These are phyloP conservation scores for Kickxella alabastrina DNA, from an alignment of 192 early-diverging fungal species.

Conservation along the genomic window DNA sequence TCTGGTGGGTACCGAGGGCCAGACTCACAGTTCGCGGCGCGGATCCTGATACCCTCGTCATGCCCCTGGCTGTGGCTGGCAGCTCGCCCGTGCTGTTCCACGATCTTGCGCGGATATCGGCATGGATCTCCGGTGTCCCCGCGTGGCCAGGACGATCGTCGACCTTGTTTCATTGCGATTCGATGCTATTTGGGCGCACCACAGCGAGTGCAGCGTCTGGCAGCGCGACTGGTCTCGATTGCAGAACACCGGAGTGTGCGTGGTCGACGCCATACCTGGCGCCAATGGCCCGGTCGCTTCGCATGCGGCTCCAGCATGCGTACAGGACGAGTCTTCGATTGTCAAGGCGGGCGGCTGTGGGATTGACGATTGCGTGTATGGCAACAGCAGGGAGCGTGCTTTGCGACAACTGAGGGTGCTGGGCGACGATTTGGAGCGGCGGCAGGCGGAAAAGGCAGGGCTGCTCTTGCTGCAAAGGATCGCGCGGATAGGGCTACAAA, in stretches of 20 bases:
- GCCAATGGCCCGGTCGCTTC: too few relatives aligned
- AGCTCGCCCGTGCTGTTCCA: slow-evolving; percentile 21
- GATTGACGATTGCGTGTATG: not conserved
- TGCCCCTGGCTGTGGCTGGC: slow-evolving; percentile 37
- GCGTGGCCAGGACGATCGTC: slow-evolving; percentile 14
- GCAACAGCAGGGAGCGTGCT: not conserved
- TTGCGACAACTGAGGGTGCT: slow-evolving; percentile 11
- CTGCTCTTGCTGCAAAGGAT: not conserved
- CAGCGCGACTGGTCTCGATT: slow-evolving; percentile 31
- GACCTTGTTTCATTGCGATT: slow-evolving; percentile 17
- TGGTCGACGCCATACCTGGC: not conserved
- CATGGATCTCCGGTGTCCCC: slow-evolving; percentile 5
- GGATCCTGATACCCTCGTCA: slow-evolving; percentile 14
- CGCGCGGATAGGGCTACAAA: not conserved
- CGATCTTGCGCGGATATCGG: slow-evolving; percentile 21
- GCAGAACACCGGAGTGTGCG: slow-evolving; percentile 12
- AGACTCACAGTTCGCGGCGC: slow-evolving; percentile 2
- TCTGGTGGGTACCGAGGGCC: not conserved
- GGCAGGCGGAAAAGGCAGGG: not conserved
- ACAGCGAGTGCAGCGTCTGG: slow-evolving; percentile 26
- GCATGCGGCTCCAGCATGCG: too few relatives aligned
- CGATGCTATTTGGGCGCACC: slow-evolving; percentile 34
- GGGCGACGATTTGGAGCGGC: slow-evolving; percentile 6
- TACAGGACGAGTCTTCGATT: not conserved
- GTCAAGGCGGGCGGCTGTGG: not conserved